These are phyloP conservation scores for Barnettozyma botsteinii DNA, from an alignment of 805 yeast genomes.

Conservation along the genomic window DNA sequence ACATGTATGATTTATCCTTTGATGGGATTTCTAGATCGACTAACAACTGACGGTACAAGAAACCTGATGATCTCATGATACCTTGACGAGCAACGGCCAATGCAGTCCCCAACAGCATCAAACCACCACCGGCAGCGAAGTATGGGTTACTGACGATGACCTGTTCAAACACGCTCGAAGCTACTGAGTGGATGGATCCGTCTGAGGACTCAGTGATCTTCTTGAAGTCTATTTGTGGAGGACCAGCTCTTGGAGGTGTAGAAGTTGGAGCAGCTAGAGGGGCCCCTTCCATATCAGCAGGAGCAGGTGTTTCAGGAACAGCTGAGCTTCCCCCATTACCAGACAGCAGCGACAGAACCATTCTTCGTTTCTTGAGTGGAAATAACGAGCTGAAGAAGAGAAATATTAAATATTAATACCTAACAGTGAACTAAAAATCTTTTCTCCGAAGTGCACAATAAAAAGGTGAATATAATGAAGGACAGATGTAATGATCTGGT, in stretches of 20 bases:
- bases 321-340: background rate
- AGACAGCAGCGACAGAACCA: slow-evolving; percentile 8
- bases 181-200: slow-evolving; percentile 27
- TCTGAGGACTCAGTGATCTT: slow-evolving; percentile 18
- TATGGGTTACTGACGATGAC: slow-evolving; percentile 76
- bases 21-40: slow-evolving; percentile 93
- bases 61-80: slow-evolving; percentile 51
- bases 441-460: too few species aligned
- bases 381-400: too few species aligned
- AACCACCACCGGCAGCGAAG: slow-evolving; percentile 97
- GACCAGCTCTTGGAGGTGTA: slow-evolving; percentile 5
- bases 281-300: too few species aligned
- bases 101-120: slow-evolving; percentile 91
- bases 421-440: too few species aligned
- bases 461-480: too few species aligned
- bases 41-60: slow-evolving; percentile 74
- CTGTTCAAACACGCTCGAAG: slow-evolving; percentile 39
- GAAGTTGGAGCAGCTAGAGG: background rate
- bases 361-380: too few species aligned
- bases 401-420: too few species aligned
- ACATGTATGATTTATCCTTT: slow-evolving; percentile 85
- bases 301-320: background rate
- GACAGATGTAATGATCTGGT: too few species aligned
- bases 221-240: slow-evolving; percentile 22
- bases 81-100: slow-evolving; percentile 74